Conservation (phyloP, 2,329 filamentous ascomycete species). For the Cordyceps javanica region DNA sequence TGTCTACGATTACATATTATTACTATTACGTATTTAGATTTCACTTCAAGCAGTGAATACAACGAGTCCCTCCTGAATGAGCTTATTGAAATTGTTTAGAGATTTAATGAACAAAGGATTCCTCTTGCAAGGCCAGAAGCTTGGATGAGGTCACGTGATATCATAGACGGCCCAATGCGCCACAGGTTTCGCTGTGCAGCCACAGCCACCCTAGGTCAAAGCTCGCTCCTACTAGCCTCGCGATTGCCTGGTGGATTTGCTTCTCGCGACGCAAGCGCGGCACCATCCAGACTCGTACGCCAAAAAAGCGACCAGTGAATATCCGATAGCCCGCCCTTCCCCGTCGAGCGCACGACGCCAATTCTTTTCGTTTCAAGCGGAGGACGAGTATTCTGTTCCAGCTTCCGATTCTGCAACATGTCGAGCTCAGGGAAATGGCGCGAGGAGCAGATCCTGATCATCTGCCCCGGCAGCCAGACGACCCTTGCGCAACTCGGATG, state of each 20-base stretch:
- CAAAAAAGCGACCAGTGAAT: conserved; percentile 4
- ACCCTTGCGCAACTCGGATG: conserved; percentile 89
- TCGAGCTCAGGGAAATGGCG: conserved; percentile 54
- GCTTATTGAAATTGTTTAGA: neutral
- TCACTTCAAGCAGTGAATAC: neutral
- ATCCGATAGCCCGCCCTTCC: neutral
- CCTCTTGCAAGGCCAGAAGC: too few relatives aligned
- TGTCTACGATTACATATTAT: conserved; percentile 11
- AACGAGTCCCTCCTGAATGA: neutral
- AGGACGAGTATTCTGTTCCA: neutral
- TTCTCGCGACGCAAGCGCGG: conserved; percentile 10
- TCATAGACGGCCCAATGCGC: neutral
- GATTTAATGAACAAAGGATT: too few relatives aligned
- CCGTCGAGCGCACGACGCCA: neutral
- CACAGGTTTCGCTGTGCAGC: conserved; percentile 3
- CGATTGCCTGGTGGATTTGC: conserved; percentile 1
- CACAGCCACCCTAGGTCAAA: neutral
- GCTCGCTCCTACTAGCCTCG: conserved; percentile 4
- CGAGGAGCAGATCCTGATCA: conserved; percentile 61
- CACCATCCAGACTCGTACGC: neutral
- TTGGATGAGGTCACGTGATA: conserved; percentile 9
- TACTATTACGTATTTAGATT: conserved; percentile 5
- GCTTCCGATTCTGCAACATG: conserved; percentile 33
- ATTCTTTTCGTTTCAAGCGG: neutral
- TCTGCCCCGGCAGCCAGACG: conserved; percentile 79